Conservation (phyloP, 441 rosid species). For the Bocquillonia castaneifolia region DNA sequence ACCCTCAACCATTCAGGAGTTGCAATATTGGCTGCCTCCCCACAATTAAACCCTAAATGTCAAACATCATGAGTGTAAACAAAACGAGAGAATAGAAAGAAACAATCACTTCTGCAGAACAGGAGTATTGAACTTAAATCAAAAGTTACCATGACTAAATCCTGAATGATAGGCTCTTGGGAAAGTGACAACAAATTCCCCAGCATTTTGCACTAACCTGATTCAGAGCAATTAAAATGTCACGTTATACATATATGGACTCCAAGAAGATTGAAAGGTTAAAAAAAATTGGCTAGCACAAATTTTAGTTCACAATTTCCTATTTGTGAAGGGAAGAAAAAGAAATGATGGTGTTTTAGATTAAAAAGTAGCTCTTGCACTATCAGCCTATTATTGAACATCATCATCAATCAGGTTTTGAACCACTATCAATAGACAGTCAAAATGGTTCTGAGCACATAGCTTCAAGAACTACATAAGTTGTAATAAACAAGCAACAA, state of each 20-base stretch:
- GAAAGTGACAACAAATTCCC: constrained; percentile 97
- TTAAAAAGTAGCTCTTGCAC: not conserved
- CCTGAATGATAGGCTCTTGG: constrained; percentile 99
- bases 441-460: constrained; percentile 3
- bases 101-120: not conserved
- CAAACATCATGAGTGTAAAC: constrained; percentile 15
- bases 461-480: constrained; percentile 6
- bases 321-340: not conserved
- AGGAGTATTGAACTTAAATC: constrained; percentile 15
- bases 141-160: constrained; percentile 77
- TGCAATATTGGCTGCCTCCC: constrained; percentile 33
- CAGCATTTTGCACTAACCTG: constrained; percentile 99
- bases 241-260: constrained; percentile 22
- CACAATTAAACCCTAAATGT: constrained; percentile 28
- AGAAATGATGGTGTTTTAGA: not conserved
- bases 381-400: not conserved
- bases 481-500: not conserved
- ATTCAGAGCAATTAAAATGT: constrained; percentile 25
- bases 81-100: constrained; percentile 2
- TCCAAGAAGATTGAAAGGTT: not conserved
- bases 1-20: constrained; percentile 90
- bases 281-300: not conserved
- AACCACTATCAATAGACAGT: constrained; percentile 1
- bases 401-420: not conserved
- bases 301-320: not conserved